Evolutionary conservation across 805 yeast genomes (phyloP), one percentile per base, ranked within the genome.

Genomic region (Candida chauliodis): DNA sequence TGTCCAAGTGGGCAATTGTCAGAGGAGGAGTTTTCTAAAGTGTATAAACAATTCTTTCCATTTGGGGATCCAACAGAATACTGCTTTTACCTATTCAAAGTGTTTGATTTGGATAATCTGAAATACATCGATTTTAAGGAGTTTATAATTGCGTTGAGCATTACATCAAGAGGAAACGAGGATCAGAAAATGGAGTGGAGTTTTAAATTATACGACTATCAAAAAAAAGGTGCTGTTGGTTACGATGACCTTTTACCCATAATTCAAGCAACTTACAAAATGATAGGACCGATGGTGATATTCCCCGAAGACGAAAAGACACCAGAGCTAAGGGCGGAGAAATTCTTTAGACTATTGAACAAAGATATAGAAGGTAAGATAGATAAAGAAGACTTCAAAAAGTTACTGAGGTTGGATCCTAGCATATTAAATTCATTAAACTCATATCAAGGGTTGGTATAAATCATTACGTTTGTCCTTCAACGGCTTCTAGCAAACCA

Each of bases 31-130:
- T 88, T 93, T 59, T 79, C 84, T 48, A 87, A 86, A 59, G 90
- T 93, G 14, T 95, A 90, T 66, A 87, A 87, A 58, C 98, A 93
- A 55, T 93, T 91, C 60, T 93, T 93, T 71, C 99, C 99, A 14
- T 93, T 93, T 68, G 99, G 99, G 0, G 96, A 91, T 53, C 96
- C 99, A 1, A 77, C 84, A 3, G 91, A 88, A 42, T 93, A 88
- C 63, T 87, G 96, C 40, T 85, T 79, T 41, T 84, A 82, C 50
- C 82, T 95, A 11, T 93, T 93, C 63, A 79, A 81, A 38, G 95
- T 88, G 3, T 90, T 93, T 60, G 98, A 93, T 58, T 74, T 76
- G 29, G 93, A 88, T 55, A 71, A 77, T 51, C 76, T 78, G 42
- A 96, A 95, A 16, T 74, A 78, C 30, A 84, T 93, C 29, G 96